Conservation (phyloP, 176 grass and related monocot genomes). For the Musa acuminata region DNA sequence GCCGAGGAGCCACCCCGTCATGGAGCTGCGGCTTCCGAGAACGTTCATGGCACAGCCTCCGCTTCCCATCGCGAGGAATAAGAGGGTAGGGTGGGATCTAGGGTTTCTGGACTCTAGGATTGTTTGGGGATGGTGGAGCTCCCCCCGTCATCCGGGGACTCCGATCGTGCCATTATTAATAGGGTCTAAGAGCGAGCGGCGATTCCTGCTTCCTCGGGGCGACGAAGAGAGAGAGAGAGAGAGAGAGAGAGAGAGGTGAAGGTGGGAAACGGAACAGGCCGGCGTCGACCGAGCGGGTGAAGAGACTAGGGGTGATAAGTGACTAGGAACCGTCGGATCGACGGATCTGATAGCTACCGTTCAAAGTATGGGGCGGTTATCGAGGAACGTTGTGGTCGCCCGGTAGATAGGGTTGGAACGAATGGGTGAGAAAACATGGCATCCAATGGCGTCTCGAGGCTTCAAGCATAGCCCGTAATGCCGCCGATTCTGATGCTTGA, state of each 20-base stretch:
- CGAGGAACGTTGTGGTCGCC: too few species aligned
- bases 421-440: too few species aligned
- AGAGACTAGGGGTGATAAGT: too few species aligned
- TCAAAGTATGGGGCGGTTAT: too few species aligned
- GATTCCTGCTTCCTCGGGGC: too few species aligned
- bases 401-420: too few species aligned
- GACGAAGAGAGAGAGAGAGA: not conserved
- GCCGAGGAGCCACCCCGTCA: constrained; percentile 48
- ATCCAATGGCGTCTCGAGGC: too few species aligned
- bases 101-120: constrained; percentile 6
- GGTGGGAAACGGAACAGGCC: not conserved
- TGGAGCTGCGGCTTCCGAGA: constrained; percentile 26
- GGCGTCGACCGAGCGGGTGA: not conserved
- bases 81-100: constrained; percentile 7
- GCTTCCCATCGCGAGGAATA: constrained; percentile 21
- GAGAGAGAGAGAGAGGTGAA: not conserved
- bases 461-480: too few species aligned
- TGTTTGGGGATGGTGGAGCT: not conserved
- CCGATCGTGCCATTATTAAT: not conserved
- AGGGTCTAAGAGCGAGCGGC: too few species aligned
- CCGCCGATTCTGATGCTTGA: too few species aligned
- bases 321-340: too few species aligned
- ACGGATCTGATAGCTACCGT: too few species aligned
- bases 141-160: constrained; percentile 23
- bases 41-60: constrained; percentile 1